Evolutionary conservation across 2,329 filamentous ascomycete species (phyloP), one percentile per base, ranked within the genome.

Genomic region (Phaeophleospora eucalypticola): DNA sequence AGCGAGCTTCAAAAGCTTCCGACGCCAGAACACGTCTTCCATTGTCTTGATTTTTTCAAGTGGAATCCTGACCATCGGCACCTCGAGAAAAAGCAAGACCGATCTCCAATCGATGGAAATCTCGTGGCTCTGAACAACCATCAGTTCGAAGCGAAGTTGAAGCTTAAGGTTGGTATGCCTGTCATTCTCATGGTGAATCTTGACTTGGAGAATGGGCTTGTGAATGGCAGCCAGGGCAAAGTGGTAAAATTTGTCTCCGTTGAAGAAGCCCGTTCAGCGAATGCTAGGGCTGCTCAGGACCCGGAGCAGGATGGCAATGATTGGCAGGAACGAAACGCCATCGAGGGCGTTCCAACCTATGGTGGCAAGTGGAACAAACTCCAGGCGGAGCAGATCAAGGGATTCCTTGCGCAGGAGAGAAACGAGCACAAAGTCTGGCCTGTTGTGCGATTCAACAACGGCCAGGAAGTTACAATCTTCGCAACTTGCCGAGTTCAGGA

Each of bases 131-230:
- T 71, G 3, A 43, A 46, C 16, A 45, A 54, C 6, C 76, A 79
- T 51, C 69, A 72, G 1, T 77, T 72, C 46, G 71, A 74, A n/a
- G 54, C 66, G 1, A 53, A 60, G 2, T 58, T 77, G 8, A 59
- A 73, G 46, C 64, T 80, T 9, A 80, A 79, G 49, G 54, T 67
- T 24, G 72, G 72, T 14, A 77, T 77, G 71, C 68, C 71, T 2
- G 76, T 80, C 4, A 70, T 80, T 8, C 65, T 81, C 2, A 70
- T 78, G 3, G 65, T 67, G 18, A 81, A 81, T 45, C 59, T 80
- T 3, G 69, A 71, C 47, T 56, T 74, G 3, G 19, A 44, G 0
- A 0, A 32, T 1, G 68, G 69, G 1, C 66, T 77, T 2, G 72
- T 71, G 54, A 76, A 77, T 53, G 74, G 74, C 20, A 71, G 67